Percentiles rank a stretch among this genome's conserved stretches.
Conservation (phyloP, 257 asterid species). For the Gentiana straminea region DNA sequence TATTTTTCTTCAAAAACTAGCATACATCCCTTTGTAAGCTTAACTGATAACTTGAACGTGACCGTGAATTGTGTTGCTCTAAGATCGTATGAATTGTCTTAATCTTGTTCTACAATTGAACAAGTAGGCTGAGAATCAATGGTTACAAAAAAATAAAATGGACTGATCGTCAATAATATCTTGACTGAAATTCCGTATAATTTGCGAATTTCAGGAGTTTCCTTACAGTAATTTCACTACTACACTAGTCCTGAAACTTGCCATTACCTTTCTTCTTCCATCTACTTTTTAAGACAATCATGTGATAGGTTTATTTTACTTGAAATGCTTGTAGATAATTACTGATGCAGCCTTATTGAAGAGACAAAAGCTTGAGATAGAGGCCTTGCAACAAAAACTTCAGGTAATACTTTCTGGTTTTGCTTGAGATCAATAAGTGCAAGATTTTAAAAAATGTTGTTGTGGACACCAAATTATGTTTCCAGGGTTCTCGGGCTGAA, state of each 20-base stretch:
- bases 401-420: conserved; percentile 40
- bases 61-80: neutral
- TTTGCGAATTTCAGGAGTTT: too few species aligned
- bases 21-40: neutral
- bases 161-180: too few species aligned
- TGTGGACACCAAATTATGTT: conserved; percentile 4
- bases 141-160: too few species aligned
- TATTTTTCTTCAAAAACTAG: conserved; percentile 15
- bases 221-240: too few species aligned
- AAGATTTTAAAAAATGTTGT: conserved; percentile 1
- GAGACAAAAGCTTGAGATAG: conserved; percentile 87
- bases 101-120: too few species aligned
- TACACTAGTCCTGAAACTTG: too few species aligned
- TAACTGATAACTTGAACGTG: neutral
- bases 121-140: too few species aligned
- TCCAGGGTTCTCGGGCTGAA: conserved; percentile 85
- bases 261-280: too few species aligned
- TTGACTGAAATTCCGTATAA: too few species aligned
- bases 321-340: conserved; percentile 48
- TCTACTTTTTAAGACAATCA: too few species aligned
- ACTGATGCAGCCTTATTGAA: conserved; percentile 91
- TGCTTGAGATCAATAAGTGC: conserved; percentile 3
- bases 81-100: neutral
- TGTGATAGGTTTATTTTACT: conserved; percentile 11
- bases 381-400: conserved; percentile 75